Evolutionary conservation across 352 stramenopile species (phyloP).

Genomic region (Phytophthora sojae): DNA sequence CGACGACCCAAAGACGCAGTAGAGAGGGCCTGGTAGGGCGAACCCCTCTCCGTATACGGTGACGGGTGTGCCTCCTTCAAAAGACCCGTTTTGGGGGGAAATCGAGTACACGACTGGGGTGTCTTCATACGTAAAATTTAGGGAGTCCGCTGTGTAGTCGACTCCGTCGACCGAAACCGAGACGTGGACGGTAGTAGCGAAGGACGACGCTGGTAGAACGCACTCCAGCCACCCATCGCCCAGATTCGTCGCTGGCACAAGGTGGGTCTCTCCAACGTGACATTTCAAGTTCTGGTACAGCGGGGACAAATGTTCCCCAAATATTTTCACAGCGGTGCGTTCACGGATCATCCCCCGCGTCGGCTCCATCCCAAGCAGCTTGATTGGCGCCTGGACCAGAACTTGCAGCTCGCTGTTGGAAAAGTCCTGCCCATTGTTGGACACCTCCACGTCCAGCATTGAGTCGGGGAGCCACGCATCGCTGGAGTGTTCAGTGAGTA

Average conservation of each 20-base stretch:
- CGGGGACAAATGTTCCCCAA: constrained; percentile 27
- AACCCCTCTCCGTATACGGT: constrained; percentile 48
- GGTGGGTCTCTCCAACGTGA: constrained; percentile 43
- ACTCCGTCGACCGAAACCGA: constrained; percentile 41
- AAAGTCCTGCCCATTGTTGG: constrained; percentile 94
- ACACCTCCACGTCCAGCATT: constrained; percentile 81
- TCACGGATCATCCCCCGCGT: constrained; percentile 26
- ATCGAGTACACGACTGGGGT: constrained; percentile 49
- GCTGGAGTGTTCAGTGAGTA: constrained; percentile 14
- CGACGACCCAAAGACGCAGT: constrained; percentile 49
- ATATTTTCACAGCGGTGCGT: constrained; percentile 33
- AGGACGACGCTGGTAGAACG: constrained; percentile 28
- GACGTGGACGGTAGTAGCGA: constrained; percentile 17
- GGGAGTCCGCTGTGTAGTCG: constrained; percentile 29
- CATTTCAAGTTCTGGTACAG: constrained; percentile 45
- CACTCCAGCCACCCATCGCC: constrained; percentile 49
- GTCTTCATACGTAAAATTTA: constrained; percentile 53
- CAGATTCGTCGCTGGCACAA: constrained; percentile 34
- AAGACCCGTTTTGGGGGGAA: constrained; percentile 49
- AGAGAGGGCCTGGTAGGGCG: constrained; percentile 8
- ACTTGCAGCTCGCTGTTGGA: constrained; percentile 85
- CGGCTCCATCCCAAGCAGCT: constrained; percentile 30
- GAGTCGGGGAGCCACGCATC: constrained; percentile 12
- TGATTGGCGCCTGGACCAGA: constrained; percentile 42
- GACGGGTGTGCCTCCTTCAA: constrained; percentile 51